Conservation (phyloP, 176 grass and related monocot genomes). For the maize (Zea mays) region DNA sequence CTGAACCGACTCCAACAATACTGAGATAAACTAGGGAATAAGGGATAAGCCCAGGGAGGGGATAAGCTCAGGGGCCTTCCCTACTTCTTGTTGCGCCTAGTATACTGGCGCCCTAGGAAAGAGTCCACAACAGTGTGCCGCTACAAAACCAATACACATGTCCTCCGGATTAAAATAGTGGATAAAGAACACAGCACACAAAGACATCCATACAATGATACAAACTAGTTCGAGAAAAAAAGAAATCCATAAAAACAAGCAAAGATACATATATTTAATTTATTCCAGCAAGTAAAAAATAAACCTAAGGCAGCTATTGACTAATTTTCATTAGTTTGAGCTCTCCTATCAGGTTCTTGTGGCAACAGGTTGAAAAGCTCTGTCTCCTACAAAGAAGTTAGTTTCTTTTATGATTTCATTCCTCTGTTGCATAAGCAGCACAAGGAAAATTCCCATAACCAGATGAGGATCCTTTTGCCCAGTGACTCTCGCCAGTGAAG, state of each 20-base stretch:
- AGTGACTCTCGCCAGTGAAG: too few species aligned
- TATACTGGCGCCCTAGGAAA: too few species aligned
- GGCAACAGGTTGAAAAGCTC: constrained; percentile 9
- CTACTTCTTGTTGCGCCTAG: too few species aligned
- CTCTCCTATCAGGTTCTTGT: background rate
- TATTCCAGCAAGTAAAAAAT: background rate
- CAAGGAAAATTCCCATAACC: background rate
- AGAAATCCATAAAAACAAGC: constrained; percentile 4
- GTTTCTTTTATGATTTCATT: background rate
- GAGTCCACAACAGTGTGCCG: too few species aligned
- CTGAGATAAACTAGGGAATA: too few species aligned
- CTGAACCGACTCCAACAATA: too few species aligned
- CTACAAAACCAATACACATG: constrained; percentile 1
- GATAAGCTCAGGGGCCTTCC: too few species aligned
- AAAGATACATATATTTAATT: background rate
- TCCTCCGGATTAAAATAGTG: background rate
- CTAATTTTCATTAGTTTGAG: background rate
- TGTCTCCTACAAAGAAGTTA: background rate
- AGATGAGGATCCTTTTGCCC: background rate
- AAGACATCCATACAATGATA: background rate
- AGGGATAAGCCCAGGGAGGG: too few species aligned
- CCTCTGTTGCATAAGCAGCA: constrained; percentile 1
- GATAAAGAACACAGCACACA: background rate
- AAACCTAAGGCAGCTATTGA: background rate
- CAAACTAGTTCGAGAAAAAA: constrained; percentile 1